Percentiles rank a stretch among this genome's conserved stretches.
phyloP scores from a whole-genome alignment of 202 grass and related monocot species.

The Zizania palustris region DNA sequence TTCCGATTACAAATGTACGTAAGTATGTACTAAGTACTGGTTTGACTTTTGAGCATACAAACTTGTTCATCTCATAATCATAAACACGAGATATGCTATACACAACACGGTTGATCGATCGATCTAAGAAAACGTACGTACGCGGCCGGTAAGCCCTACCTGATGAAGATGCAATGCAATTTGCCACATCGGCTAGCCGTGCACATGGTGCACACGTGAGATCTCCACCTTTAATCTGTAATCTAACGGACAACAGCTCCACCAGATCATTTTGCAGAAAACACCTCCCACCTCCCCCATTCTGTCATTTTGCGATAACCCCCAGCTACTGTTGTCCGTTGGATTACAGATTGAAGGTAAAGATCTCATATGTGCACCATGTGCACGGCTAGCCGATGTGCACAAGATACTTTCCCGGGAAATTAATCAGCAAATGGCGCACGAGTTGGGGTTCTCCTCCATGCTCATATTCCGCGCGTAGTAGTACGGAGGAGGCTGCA shows the following conservation, averaged over 20 bases:
- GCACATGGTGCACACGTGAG: too few relatives aligned
- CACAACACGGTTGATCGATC: not conserved
- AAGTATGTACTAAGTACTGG: not conserved
- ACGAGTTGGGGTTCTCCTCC: constrained; percentile 92
- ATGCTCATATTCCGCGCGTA: constrained; percentile 73
- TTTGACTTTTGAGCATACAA: not conserved
- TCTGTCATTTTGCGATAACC: too few relatives aligned
- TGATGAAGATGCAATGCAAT: not conserved
- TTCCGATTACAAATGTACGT: not conserved
- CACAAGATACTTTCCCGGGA: too few relatives aligned
- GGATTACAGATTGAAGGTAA: too few relatives aligned
- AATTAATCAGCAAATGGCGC: constrained; percentile 59
- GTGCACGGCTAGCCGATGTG: too few relatives aligned
- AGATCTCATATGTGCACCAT: too few relatives aligned
- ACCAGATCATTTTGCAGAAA: too few relatives aligned
- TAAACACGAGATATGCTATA: constrained; percentile 4
- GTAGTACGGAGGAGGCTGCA: constrained; percentile 47
- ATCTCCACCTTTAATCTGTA: too few relatives aligned
- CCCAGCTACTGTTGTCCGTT: too few relatives aligned
- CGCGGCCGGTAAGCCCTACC: not conserved
- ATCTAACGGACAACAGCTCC: too few relatives aligned
- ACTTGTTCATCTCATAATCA: not conserved
- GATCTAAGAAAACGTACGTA: not conserved
- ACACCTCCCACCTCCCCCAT: too few relatives aligned
- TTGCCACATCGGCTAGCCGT: too few relatives aligned